A percentile compares a stretch with the other conserved stretches of the same genome.
Conservation (phyloP, 2,329 filamentous ascomycete genomes). For the Exserohilum rostratum region DNA sequence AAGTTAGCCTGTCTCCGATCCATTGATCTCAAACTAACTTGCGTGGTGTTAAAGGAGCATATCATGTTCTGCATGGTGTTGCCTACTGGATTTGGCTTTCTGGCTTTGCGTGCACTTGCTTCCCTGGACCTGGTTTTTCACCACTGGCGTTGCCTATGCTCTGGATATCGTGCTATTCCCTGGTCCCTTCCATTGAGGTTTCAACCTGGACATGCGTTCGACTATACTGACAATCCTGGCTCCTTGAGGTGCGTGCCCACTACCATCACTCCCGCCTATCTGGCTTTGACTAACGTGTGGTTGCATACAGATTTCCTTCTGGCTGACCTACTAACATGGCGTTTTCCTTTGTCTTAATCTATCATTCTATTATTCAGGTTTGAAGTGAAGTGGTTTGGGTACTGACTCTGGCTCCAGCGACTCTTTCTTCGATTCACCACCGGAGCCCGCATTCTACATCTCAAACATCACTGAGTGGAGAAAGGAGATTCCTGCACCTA, state of each 20-base stretch:
- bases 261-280: not conserved
- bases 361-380: constrained; percentile 18
- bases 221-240: not conserved
- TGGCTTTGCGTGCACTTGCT: constrained; percentile 1
- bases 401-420: constrained; percentile 50
- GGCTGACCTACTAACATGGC: constrained; percentile 45
- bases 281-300: constrained; percentile 17
- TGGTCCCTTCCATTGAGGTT: no score
- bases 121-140: constrained; percentile 6
- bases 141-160: not conserved
- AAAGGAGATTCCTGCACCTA: constrained; percentile 46
- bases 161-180: not conserved
- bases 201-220: not conserved
- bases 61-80: constrained; percentile 22
- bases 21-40: constrained; percentile 44
- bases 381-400: constrained; percentile 26
- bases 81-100: constrained; percentile 12
- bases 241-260: constrained; percentile 25
- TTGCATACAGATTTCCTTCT: constrained; percentile 13
- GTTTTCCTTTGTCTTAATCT: constrained; percentile 38
- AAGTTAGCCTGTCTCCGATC: constrained; percentile 31
- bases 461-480: constrained; percentile 52
- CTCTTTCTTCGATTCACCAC: constrained; percentile 46
- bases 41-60: constrained; percentile 32
- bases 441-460: constrained; percentile 43